phyloP scores from a whole-genome alignment of 805 yeast genomes.

The Saccharomycopsis sp. region DNA sequence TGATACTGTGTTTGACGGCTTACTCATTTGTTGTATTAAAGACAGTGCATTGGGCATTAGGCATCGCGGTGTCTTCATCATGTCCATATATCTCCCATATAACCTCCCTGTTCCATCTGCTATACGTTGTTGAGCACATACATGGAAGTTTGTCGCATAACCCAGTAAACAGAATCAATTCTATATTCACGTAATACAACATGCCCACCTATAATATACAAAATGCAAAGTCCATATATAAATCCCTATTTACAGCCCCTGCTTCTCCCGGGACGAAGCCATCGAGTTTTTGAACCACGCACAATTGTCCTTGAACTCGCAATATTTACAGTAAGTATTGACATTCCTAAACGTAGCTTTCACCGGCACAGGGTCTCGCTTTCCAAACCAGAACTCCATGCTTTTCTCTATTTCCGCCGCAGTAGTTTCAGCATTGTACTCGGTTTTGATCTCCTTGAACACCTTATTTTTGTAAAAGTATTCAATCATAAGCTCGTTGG shows the following conservation, averaged over 20 bases:
- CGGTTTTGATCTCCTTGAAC: constrained; percentile 36
- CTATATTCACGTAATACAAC: no score
- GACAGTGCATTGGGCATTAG: no score
- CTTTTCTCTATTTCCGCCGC: background rate
- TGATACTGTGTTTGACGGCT: no score
- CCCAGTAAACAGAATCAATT: no score
- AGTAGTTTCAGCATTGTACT: constrained; percentile 28
- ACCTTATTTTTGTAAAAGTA: constrained; percentile 42
- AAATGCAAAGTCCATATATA: background rate
- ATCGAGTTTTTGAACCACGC: background rate
- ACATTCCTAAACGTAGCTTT: background rate
- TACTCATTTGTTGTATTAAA: no score
- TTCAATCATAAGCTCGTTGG: constrained; percentile 37
- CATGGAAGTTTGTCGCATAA: no score
- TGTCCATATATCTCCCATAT: no score
- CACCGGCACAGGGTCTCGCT: background rate
- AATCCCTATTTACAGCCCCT: background rate
- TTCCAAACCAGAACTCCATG: background rate
- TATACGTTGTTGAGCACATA: no score
- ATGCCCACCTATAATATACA: background rate
- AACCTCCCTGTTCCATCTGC: no score
- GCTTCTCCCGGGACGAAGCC: background rate
- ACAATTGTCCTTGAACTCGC: background rate
- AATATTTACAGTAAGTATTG: background rate
- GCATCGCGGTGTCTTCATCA: no score